Evolutionary conservation across 345 rosid genomes (phyloP), one percentile per base, ranked within the genome.

Genomic region (Rhodamnia rubescens): DNA sequence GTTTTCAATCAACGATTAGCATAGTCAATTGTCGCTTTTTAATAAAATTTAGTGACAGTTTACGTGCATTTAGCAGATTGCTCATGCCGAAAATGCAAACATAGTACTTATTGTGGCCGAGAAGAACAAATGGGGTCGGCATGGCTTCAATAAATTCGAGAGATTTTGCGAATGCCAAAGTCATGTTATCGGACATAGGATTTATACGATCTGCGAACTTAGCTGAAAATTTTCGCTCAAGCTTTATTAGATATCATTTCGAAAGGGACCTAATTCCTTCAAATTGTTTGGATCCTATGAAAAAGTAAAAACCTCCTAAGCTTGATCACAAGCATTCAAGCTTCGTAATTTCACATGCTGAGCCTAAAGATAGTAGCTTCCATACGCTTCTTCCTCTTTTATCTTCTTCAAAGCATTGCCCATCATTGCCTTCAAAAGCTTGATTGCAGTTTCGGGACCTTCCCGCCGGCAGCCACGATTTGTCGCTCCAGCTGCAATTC

Each of bases 391-490:
- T 29, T 61, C 42, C 74, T 14, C 74, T 29, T 36, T 29, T 61
- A 61, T 61, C 42, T 61, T 61, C 74, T 29, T 29, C 74, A 61
- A 61, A 61, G 8, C 42, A 29, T 15, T 29, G 74, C 74, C 74
- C 2, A 29, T 29, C 32, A 53, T 61, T 61, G 11, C 22, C 21
- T 29, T 61, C 42, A 61, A 61, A 61, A 61, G 74, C 5, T 29
- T 8, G 74, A 32, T 29, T 27, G 40, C 21, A 61, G 21, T 61
- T 61, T 81, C 1, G 98, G 96, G 89, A 94, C 87, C 29, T 95
- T 85, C 87, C 98, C 98, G 84, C 99, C 98, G 82, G 95, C 95
- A 24, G 97, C 96, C 89, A 93, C 92, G 83, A 97, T 92, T 87
- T 97, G 97, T 86, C 92, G 95, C 95, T 97, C 98, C 91, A 94